These are phyloP conservation scores for Russula abietina DNA, from an alignment of 768 basidiomycete species.

Conservation along the genomic window DNA sequence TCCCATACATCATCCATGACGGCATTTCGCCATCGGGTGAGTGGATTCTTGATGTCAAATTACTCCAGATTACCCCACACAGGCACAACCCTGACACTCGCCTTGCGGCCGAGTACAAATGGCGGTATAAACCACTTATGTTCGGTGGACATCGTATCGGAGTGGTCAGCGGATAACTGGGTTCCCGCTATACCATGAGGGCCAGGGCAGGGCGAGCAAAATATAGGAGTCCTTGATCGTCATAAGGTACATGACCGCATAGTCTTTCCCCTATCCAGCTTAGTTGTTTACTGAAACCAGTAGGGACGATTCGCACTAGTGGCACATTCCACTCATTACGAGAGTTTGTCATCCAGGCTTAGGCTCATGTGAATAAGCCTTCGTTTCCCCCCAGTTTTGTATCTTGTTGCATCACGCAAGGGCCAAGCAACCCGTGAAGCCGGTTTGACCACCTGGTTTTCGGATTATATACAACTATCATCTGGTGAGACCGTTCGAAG, in stretches of 20 bases:
- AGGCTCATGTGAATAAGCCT: background rate
- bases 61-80: slow-evolving; percentile 10
- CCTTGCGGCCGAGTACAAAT: background rate
- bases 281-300: background rate
- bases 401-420: background rate
- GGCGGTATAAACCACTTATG: background rate
- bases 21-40: background rate
- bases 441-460: background rate
- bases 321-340: background rate
- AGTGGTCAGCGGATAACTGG: background rate
- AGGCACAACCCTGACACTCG: background rate
- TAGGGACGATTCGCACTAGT: too few species aligned
- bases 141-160: too few species aligned
- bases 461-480: background rate
- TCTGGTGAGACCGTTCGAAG: background rate
- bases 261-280: slow-evolving; percentile 6
- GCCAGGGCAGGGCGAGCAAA: background rate
- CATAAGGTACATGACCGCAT: background rate
- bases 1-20: slow-evolving; percentile 2
- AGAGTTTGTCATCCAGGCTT: background rate
- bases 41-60: slow-evolving; percentile 1
- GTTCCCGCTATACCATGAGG: background rate
- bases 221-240: background rate
- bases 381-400: too few species aligned
- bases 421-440: background rate